Evolutionary conservation across 2,329 filamentous ascomycete genomes (phyloP).

Genomic region (Aspergillus alliaceus): DNA sequence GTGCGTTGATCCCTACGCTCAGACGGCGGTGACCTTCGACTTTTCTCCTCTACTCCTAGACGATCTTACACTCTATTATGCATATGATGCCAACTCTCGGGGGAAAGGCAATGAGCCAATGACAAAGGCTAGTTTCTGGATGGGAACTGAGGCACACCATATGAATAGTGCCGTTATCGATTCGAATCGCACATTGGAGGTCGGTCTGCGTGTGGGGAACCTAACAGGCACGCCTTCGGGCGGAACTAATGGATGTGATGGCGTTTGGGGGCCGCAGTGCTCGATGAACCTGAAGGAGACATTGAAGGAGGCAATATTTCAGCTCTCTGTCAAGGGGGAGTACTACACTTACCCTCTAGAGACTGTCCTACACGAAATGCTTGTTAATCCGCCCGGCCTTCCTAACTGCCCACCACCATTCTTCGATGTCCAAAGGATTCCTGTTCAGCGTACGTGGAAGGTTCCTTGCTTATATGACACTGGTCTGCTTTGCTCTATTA

Average conservation of each 20-base stretch:
- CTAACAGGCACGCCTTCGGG: constrained; percentile 35
- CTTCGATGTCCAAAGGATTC: constrained; percentile 34
- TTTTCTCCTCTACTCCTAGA: constrained; percentile 37
- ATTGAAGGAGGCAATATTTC: constrained; percentile 29
- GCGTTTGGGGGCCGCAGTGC: constrained; percentile 36
- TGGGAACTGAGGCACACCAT: constrained; percentile 30
- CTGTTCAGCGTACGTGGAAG: constrained; percentile 32
- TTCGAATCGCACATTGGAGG: constrained; percentile 37
- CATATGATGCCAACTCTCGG: constrained; percentile 32
- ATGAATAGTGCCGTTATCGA: constrained; percentile 28
- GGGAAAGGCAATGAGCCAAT: constrained; percentile 34
- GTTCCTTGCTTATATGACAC: not conserved
- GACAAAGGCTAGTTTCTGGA: constrained; percentile 39
- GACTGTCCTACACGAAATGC: constrained; percentile 30
- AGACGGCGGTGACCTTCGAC: constrained; percentile 33
- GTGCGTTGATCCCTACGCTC: constrained; percentile 40
- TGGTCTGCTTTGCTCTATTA: constrained; percentile 1
- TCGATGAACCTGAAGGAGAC: constrained; percentile 30
- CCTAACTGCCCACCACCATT: constrained; percentile 30
- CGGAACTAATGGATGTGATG: constrained; percentile 38
- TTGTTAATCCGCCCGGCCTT: constrained; percentile 20
- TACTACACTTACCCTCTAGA: constrained; percentile 32
- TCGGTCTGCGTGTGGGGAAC: constrained; percentile 38
- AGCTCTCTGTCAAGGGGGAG: constrained; percentile 24
- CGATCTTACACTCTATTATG: constrained; percentile 35